These are phyloP conservation scores for Russula sp. DNA, from an alignment of 768 basidiomycete genomes.

Conservation along the genomic window DNA sequence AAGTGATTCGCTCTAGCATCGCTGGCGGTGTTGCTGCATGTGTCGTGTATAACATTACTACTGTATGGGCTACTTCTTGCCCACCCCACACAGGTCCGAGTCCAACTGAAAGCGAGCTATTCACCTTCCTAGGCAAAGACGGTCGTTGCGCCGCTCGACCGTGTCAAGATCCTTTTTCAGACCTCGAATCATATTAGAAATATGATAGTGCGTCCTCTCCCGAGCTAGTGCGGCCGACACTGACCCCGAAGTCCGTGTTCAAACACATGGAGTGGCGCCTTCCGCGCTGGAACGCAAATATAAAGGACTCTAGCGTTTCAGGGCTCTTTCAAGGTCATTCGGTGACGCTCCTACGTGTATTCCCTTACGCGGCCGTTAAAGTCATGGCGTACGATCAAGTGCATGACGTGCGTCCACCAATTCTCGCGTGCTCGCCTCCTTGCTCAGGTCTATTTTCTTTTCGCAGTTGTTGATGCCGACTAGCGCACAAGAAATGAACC, in stretches of 20 bases:
- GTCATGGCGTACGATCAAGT: no score
- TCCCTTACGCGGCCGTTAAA: no score
- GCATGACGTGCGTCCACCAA: no score
- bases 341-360: no score
- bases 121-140: conserved; percentile 68
- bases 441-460: no score
- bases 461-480: no score
- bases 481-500: no score
- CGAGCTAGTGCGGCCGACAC: neutral
- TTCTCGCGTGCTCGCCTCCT: no score
- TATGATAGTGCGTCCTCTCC: conserved; percentile 66
- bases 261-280: no score
- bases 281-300: no score
- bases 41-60: conserved; percentile 68
- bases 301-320: no score
- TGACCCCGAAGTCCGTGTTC: neutral
- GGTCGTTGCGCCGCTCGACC: conserved; percentile 90
- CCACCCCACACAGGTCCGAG: conserved; percentile 7
- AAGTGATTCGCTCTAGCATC: conserved; percentile 74
- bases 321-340: no score
- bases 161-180: conserved; percentile 98
- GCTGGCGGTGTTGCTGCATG: conserved; percentile 95
- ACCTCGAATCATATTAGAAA: conserved; percentile 89
- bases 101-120: conserved; percentile 22
- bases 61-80: conserved; percentile 21